Evolutionary conservation across 495 filamentous ascomycete genomes (phyloP).

Genomic region (Acidiella bohemica): DNA sequence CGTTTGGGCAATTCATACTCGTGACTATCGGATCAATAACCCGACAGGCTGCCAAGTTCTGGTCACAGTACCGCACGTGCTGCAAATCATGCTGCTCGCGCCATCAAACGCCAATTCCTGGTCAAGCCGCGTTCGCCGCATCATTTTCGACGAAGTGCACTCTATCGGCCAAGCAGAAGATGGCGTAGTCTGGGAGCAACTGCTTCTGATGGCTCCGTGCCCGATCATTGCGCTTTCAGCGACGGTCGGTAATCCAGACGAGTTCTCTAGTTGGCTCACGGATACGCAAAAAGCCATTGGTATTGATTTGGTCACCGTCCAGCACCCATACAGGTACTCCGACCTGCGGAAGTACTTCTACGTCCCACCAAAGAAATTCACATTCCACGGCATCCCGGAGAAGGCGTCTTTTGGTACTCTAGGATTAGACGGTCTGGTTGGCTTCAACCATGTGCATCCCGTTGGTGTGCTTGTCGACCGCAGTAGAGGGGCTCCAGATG

Average conservation of each 20-base stretch:
- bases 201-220: constrained; percentile 58
- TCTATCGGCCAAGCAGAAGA: constrained; percentile 66
- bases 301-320: constrained; percentile 48
- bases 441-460: constrained; percentile 54
- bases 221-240: constrained; percentile 71
- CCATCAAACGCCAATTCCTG: constrained; percentile 55
- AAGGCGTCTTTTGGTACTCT: constrained; percentile 29
- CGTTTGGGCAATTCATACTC: constrained; percentile 68
- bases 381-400: constrained; percentile 44
- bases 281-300: constrained; percentile 44
- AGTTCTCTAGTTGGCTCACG: constrained; percentile 55
- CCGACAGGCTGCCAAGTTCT: constrained; percentile 58
- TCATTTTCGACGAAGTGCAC: constrained; percentile 80
- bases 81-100: constrained; percentile 65
- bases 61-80: constrained; percentile 62
- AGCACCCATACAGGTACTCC: constrained; percentile 54
- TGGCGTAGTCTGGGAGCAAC: constrained; percentile 68
- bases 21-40: constrained; percentile 60
- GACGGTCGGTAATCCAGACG: constrained; percentile 61
- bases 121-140: constrained; percentile 50
- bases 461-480: constrained; percentile 46
- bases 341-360: constrained; percentile 62
- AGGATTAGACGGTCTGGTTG: constrained; percentile 39
- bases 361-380: constrained; percentile 36
- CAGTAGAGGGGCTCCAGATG: constrained; percentile 45